Percentiles rank a stretch among this genome's conserved stretches.
phyloP scores from a whole-genome alignment of 2,329 filamentous ascomycete species.

The Clarireedia hainanense region DNA sequence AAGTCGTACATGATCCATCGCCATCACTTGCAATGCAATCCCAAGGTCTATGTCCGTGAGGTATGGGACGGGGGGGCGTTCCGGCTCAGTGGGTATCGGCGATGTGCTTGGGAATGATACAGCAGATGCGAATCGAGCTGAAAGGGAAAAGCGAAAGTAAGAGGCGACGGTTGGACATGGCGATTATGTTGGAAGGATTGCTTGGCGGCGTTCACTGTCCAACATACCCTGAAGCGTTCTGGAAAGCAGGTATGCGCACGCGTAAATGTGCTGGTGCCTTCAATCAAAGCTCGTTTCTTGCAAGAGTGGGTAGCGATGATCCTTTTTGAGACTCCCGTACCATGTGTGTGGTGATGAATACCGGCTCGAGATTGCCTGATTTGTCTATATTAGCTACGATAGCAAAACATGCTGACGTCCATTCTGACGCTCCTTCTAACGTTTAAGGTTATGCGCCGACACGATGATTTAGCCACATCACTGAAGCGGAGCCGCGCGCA shows the following conservation, averaged over 20 bases:
- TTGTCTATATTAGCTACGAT: not conserved
- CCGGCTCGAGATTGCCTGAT: not conserved
- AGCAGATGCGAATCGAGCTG: not conserved
- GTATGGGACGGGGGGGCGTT: not conserved
- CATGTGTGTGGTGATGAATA: no score
- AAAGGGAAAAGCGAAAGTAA: not conserved
- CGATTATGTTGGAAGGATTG: not conserved
- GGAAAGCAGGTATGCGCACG: no score
- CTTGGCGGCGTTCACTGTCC: no score
- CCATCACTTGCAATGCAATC: not conserved
- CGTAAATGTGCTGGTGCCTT: no score
- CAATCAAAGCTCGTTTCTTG: no score
- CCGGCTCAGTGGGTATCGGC: not conserved
- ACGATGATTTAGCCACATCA: not conserved
- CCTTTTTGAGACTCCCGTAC: no score
- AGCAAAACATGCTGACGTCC: not conserved
- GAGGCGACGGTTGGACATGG: not conserved
- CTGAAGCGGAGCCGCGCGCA: conserved; percentile 4
- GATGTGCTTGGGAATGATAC: not conserved
- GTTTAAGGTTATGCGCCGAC: not conserved
- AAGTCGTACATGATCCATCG: not conserved
- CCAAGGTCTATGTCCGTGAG: not conserved
- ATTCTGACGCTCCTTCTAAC: not conserved
- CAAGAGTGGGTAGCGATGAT: no score
- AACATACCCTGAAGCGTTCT: no score